Evolutionary conservation across 768 basidiomycete genomes (phyloP), one percentile per base, ranked within the genome.

Genomic region (Panaeolus papilionaceus): DNA sequence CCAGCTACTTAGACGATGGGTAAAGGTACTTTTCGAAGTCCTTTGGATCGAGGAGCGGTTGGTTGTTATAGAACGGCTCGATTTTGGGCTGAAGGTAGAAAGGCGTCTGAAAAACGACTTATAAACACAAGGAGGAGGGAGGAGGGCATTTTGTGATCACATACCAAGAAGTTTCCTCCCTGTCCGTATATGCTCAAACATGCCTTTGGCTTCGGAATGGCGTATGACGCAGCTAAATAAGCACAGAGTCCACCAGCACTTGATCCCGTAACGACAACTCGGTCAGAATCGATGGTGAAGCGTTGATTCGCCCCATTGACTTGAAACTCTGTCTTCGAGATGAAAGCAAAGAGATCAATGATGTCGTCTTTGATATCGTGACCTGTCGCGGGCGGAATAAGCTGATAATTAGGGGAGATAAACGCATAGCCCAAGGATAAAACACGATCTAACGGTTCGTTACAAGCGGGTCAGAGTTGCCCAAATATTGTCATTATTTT

Each of bases 181-280:
- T 87, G 83, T 0, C 85, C 88, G 75, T 90, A 91, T 70, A 91
- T 69, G 0, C 85, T 86, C 0, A 91, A 69, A 2, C 90, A 65
- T 0, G 84, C 88, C 66, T 79, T 85, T 0, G 88, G 89, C 64
- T 81, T 85, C 0, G 71, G 67, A 12, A 38, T 58, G 7, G 82
- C 86, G 71, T 90, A 83, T 39, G 84, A 77, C 11, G 84, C 88
- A 16, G 88, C 86, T 16, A 91, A 80, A 71, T 88, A 89, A 0
- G 88, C 87, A 68, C 88, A 89, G 20, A 86, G 75, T 1, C 87
- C 89, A 10, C 90, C 90, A 0, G 88, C 85, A 68, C 88, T 90
- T 16, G 82, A 80, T 0, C 90, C 90, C 3, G 84, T 78, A 2
- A 87, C 88, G 0, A 81, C 85, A 12, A 91, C 80, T 2, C 80